Conservation (phyloP, 257 asterid species). For the Paulownia fortunei region DNA sequence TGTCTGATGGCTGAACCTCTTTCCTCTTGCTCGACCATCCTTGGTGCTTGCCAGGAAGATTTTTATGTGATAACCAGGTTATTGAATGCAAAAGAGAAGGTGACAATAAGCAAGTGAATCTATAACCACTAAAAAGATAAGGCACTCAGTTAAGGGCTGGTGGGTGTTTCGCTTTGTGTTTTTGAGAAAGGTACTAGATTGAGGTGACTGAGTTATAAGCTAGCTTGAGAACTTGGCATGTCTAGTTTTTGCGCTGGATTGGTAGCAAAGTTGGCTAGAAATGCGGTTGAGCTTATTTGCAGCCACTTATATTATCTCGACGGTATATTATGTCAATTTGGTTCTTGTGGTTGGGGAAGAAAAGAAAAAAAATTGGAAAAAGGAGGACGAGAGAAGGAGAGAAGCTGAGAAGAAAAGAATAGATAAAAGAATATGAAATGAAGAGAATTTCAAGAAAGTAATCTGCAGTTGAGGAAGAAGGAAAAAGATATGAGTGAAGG, state of each 20-base stretch:
- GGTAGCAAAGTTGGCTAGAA: constrained; percentile 1
- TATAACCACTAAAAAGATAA: background rate
- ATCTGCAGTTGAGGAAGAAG: background rate
- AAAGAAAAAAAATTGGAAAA: background rate
- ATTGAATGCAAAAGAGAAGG: background rate
- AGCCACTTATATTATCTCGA: background rate
- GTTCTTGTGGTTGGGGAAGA: background rate
- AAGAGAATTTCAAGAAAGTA: background rate
- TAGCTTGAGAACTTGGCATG: background rate
- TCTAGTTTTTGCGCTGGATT: background rate
- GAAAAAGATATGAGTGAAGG: background rate
- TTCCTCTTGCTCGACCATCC: background rate
- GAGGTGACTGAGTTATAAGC: background rate
- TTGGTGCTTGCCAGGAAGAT: background rate
- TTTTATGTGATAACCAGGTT: background rate
- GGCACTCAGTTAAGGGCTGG: too few relatives aligned
- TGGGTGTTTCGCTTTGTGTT: too few relatives aligned
- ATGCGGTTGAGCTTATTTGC: background rate
- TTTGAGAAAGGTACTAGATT: background rate
- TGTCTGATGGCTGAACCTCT: background rate
- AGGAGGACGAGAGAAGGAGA: background rate
- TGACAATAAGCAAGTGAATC: background rate
- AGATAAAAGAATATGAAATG: too few relatives aligned
- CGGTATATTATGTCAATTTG: background rate
- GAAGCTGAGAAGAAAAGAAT: background rate